Conservation (phyloP, 2,329 filamentous ascomycete species). For the Lomentospora prolificans region DNA sequence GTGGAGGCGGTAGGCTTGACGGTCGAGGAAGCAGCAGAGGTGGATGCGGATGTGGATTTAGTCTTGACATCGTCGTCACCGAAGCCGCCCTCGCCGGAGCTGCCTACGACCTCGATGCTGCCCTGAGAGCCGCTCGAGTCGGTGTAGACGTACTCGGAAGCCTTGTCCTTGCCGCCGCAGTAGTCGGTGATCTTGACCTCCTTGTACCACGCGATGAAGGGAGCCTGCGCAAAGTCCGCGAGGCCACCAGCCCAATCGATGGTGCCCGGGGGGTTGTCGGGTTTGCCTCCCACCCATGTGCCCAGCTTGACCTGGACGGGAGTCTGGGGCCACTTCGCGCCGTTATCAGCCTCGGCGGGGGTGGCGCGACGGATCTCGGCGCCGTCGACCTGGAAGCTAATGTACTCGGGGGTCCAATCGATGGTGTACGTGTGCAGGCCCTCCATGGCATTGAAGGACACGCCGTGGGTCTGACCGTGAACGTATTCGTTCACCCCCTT, state of each 20-base stretch:
- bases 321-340: conserved; percentile 51
- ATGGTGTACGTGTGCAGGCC: conserved; percentile 55
- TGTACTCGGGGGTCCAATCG: conserved; percentile 51
- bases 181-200: conserved; percentile 44
- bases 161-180: conserved; percentile 35
- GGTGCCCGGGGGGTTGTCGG: conserved; percentile 43
- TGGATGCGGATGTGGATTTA: conserved; percentile 10
- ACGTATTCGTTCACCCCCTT: conserved; percentile 49
- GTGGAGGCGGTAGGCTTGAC: background rate
- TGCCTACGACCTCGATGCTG: conserved; percentile 42
- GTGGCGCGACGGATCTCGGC: conserved; percentile 35
- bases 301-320: conserved; percentile 59
- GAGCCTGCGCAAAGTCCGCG: conserved; percentile 40
- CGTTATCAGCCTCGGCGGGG: conserved; percentile 32
- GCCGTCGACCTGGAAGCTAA: conserved; percentile 52
- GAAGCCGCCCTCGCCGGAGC: background rate
- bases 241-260: conserved; percentile 62
- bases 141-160: conserved; percentile 38
- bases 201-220: conserved; percentile 49
- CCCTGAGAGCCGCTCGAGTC: conserved; percentile 38
- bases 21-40: background rate
- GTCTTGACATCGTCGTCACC: conserved; percentile 13
- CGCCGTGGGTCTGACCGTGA: conserved; percentile 37
- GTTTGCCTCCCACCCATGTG: conserved; percentile 41
- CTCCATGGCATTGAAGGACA: conserved; percentile 27